Evolutionary conservation across 2,329 filamentous ascomycete species (phyloP).

Genomic region (Fusarium neocosmosporiellum): DNA sequence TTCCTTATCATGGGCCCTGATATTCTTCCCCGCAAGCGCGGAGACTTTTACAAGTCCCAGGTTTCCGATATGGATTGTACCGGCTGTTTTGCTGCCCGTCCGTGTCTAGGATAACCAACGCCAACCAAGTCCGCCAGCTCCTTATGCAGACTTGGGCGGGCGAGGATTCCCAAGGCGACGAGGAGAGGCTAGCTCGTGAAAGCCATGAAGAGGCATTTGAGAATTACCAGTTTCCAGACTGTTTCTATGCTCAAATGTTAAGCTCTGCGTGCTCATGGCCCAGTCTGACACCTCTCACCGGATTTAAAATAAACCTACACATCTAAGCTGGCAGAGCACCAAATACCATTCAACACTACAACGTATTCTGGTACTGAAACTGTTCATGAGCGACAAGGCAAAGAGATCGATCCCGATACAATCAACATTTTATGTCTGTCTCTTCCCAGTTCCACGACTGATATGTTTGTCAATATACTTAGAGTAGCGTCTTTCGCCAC

Average conservation of each 20-base stretch:
- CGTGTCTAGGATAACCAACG: no score
- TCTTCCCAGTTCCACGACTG: not conserved
- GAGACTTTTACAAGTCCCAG: no score
- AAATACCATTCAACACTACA: not conserved
- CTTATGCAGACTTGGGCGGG: no score
- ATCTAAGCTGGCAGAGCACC: not conserved
- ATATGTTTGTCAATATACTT: not conserved
- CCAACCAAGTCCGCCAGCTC: no score
- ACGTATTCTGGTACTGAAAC: not conserved
- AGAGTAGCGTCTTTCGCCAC: conserved; percentile 57
- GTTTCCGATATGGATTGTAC: no score
- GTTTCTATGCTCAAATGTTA: not conserved
- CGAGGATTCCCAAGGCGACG: no score
- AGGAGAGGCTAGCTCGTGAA: not conserved
- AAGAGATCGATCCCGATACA: not conserved
- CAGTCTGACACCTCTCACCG: not conserved
- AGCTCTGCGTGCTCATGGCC: not conserved
- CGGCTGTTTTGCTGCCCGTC: no score
- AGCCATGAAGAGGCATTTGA: not conserved
- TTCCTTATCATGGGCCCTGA: no score
- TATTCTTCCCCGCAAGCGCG: no score
- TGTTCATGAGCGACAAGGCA: not conserved
- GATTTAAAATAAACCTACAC: no score
- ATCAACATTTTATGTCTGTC: not conserved
- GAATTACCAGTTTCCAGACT: not conserved